phyloP scores from a whole-genome alignment of 306 rosid species.

The Astragalus glycyphyllos region DNA sequence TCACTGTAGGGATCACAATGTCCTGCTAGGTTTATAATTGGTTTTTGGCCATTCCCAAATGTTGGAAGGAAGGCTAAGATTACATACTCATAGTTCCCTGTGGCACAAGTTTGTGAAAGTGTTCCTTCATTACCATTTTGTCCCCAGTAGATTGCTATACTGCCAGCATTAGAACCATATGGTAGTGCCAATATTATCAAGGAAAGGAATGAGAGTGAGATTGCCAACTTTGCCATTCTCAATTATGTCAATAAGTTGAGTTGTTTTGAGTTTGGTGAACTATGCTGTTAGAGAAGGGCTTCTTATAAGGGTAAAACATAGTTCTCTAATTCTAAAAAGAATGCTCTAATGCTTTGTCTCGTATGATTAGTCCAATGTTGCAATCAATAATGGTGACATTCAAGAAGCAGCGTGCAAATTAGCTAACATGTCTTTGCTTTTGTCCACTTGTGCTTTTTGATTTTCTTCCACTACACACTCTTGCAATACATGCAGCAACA shows the following conservation, averaged over 20 bases:
- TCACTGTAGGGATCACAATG: slow-evolving; percentile 48
- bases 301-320: slow-evolving; percentile 38
- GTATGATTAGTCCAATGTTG: neutral
- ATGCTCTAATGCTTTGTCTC: no score
- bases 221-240: slow-evolving; percentile 40
- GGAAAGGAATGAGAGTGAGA: slow-evolving; percentile 34
- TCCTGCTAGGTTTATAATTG: slow-evolving; percentile 50
- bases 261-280: slow-evolving; percentile 10
- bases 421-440: neutral
- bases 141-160: slow-evolving; percentile 54
- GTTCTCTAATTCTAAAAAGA: no score
- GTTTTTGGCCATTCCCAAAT: slow-evolving; percentile 51
- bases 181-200: slow-evolving; percentile 37
- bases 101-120: slow-evolving; percentile 43
- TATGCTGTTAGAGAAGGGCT: slow-evolving; percentile 23
- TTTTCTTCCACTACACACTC: slow-evolving; percentile 10
- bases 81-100: slow-evolving; percentile 45
- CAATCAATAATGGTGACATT: slow-evolving; percentile 13
- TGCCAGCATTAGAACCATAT: slow-evolving; percentile 43
- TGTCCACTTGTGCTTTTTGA: neutral
- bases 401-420: slow-evolving; percentile 34
- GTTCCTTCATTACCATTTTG: slow-evolving; percentile 49
- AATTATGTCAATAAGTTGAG: neutral
- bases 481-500: slow-evolving; percentile 6
- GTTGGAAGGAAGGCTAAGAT: slow-evolving; percentile 52